Conservation (phyloP, 2,329 filamentous ascomycete genomes). For the Phialophora tarda region DNA sequence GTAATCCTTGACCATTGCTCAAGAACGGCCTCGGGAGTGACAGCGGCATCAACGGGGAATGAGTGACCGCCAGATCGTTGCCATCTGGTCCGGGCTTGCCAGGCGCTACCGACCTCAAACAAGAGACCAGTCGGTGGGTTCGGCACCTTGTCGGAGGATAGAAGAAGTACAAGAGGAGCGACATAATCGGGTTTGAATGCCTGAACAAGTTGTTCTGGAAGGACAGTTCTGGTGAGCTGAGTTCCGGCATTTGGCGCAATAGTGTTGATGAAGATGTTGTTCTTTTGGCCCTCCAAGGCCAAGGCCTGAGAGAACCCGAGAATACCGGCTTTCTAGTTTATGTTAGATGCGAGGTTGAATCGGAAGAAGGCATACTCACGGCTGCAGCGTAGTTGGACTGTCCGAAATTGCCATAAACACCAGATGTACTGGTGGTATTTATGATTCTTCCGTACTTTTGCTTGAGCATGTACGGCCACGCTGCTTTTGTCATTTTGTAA, state of each 20-base stretch:
- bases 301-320: slow-evolving; percentile 91
- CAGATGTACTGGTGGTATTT: slow-evolving; percentile 94
- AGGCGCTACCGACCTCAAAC: slow-evolving; percentile 93
- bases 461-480: slow-evolving; percentile 96
- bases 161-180: slow-evolving; percentile 84
- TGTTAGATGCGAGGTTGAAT: slow-evolving; percentile 17
- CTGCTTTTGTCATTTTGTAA: slow-evolving; percentile 94
- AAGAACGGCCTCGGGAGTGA: slow-evolving; percentile 4
- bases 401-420: slow-evolving; percentile 98
- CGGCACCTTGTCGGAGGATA: slow-evolving; percentile 77
- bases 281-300: slow-evolving; percentile 89
- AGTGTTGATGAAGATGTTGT: slow-evolving; percentile 97
- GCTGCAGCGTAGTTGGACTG: slow-evolving; percentile 96
- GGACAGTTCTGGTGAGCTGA: slow-evolving; percentile 81
- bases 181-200: slow-evolving; percentile 90
- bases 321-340: slow-evolving; percentile 77
- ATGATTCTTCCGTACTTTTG: slow-evolving; percentile 97
- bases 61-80: too few relatives aligned
- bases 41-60: not conserved
- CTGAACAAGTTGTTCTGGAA: slow-evolving; percentile 99
- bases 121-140: slow-evolving; percentile 84
- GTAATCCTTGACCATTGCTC: not conserved
- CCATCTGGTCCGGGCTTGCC: slow-evolving; percentile 73
- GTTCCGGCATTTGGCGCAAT: slow-evolving; percentile 96
- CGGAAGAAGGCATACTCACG: slow-evolving; percentile 54